Evolutionary conservation across 176 grass and related monocot genomes (phyloP).

Genomic region (Aegilops umbellulata): DNA sequence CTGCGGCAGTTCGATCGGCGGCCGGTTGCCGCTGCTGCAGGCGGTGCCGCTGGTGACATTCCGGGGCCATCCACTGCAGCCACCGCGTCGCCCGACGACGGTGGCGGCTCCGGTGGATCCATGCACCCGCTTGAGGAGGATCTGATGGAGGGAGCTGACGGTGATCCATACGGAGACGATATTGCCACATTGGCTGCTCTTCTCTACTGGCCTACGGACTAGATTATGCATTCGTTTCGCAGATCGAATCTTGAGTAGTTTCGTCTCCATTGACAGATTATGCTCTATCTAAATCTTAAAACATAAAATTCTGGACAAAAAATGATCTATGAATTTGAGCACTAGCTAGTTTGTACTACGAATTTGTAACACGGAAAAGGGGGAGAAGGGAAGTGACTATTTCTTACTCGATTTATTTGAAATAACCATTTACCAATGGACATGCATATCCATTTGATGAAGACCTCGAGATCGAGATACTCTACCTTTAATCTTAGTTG

Average conservation of each 20-base stretch:
- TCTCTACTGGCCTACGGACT: conserved; percentile 34
- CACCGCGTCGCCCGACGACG: conserved; percentile 33
- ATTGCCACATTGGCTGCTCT: conserved; percentile 25
- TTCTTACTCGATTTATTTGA: no score
- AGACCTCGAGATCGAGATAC: no score
- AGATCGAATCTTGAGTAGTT: background rate
- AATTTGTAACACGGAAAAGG: no score
- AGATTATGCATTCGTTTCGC: background rate
- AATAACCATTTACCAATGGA: no score
- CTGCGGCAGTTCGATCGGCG: conserved; percentile 74
- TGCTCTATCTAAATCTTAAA: background rate
- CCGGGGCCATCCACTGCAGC: background rate
- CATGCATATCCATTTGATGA: no score
- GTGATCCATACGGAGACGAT: conserved; percentile 21
- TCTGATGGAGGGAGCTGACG: background rate
- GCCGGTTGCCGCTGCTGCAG: conserved; percentile 26
- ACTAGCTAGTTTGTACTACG: background rate
- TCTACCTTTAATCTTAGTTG: no score
- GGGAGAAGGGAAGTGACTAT: no score
- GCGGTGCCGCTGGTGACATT: conserved; percentile 9
- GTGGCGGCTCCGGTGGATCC: conserved; percentile 10
- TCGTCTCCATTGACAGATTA: background rate
- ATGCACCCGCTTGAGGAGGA: conserved; percentile 2
- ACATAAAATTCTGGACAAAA: background rate
- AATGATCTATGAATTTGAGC: background rate